Evolutionary conservation across 163 green algal genomes (phyloP), one percentile per base, ranked within the genome.

Genomic region (Volvox carteri): DNA sequence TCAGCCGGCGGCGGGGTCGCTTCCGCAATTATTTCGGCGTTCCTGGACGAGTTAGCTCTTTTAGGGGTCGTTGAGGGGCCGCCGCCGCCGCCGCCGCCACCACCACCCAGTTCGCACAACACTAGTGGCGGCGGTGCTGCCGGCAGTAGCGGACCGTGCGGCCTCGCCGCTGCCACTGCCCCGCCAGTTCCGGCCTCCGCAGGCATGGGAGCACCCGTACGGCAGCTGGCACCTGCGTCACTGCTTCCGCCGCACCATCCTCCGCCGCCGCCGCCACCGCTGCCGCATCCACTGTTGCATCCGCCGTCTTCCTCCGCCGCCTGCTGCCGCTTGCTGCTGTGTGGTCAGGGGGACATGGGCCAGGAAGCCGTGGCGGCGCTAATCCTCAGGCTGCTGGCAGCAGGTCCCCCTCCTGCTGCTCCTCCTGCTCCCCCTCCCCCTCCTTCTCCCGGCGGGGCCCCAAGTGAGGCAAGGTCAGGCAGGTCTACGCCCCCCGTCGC

Each of bases 321-420:
- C n/a, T 3, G 23, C 46, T 79, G 65, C 65, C 81, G 79, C 48
- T 48, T 87, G 48, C 46, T 87, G 65, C 33, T 87, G 81, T 87
- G 81, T 65, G 81, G 81, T 4, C 25, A 39, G 18, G 81, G 81
- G 25, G 81, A 79, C 23, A 60, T 37, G 44, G 65, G 65, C 11
- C 81, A 79, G 62, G 44, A 87, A 16, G 44, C 62, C 16, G 62
- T 41, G 19, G 58, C 78, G 16, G n/a, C n/a, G 14, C 65, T 75
- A 33, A 28, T 86, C 35, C 78, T 86, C n/a, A 60, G 78, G 33
- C 52, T 85, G 19, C 77, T 85, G n/a, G n/a, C n/a, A n/a, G n/a
- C n/a, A n/a, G n/a, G n/a, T n/a, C n/a, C n/a, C n/a, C n/a, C n/a
- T n/a, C n/a, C n/a, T n/a, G n/a, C n/a, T n/a, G n/a, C n/a, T n/a